A percentile compares a stretch with the other conserved stretches of the same genome.
Conservation (phyloP, 805 yeast genomes). For the Tetrapisispora pingtungensis region DNA sequence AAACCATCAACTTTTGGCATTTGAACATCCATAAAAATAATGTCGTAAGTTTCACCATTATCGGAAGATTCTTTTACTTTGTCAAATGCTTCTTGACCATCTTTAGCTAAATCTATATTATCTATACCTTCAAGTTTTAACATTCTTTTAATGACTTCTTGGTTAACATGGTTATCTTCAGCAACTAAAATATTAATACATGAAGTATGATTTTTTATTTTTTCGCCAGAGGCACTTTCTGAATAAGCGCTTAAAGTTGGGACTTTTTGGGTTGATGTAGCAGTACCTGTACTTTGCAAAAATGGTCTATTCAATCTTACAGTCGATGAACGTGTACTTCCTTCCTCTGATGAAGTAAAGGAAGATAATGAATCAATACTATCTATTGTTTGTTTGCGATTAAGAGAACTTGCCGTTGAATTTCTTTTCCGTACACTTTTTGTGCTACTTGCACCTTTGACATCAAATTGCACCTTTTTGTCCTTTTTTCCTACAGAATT, state of each 20-base stretch:
- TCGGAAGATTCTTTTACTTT: slow-evolving; percentile 42
- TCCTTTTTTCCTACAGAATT: slow-evolving; percentile 43
- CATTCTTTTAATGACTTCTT: slow-evolving; percentile 89
- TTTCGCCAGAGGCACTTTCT: background rate
- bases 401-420: background rate
- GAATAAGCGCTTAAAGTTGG: slow-evolving; percentile 14
- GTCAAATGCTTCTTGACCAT: slow-evolving; percentile 83
- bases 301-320: slow-evolving; percentile 27
- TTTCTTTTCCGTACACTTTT: background rate
- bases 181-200: slow-evolving; percentile 59
- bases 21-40: slow-evolving; percentile 94
- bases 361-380: background rate
- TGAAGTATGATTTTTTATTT: slow-evolving; percentile 14
- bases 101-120: slow-evolving; percentile 69
- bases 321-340: slow-evolving; percentile 3
- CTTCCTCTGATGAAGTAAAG: background rate
- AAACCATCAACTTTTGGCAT: slow-evolving; percentile 94
- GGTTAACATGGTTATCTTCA: slow-evolving; percentile 89
- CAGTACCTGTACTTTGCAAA: slow-evolving; percentile 34
- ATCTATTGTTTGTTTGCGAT: background rate
- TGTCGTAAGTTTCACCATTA: slow-evolving; percentile 43
- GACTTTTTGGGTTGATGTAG: slow-evolving; percentile 23
- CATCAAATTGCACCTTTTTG: slow-evolving; percentile 34
- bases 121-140: slow-evolving; percentile 68
- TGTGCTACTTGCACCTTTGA: slow-evolving; percentile 5